These are phyloP conservation scores for Apocynum venetum DNA, from an alignment of 257 asterid species.

Conservation along the genomic window DNA sequence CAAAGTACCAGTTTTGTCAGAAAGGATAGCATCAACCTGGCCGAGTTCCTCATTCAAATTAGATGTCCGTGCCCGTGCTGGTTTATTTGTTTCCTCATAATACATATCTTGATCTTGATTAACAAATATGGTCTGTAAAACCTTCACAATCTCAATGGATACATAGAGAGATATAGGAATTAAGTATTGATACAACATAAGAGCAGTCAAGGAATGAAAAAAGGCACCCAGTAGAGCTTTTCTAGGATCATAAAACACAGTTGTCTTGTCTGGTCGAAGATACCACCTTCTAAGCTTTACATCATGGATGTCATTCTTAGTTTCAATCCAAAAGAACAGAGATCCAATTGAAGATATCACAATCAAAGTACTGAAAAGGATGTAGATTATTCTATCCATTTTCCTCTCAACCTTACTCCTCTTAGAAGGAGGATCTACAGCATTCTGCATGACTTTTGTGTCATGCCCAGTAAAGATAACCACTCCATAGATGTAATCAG, in stretches of 20 bases:
- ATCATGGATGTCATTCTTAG: conserved; percentile 45
- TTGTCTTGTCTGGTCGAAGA: conserved; percentile 63
- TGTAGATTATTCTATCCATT: conserved; percentile 84
- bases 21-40: conserved; percentile 77
- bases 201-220: conserved; percentile 88
- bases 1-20: conserved; percentile 94
- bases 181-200: conserved; percentile 85
- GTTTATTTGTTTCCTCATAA: conserved; percentile 68
- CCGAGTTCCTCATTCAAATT: conserved; percentile 98
- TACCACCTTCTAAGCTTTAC: conserved; percentile 78
- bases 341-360: conserved; percentile 72
- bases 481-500: conserved; percentile 73
- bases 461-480: conserved; percentile 89
- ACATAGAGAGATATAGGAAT: conserved; percentile 93
- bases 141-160: conserved; percentile 96
- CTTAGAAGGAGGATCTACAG: conserved; percentile 92
- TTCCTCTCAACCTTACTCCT: conserved; percentile 82
- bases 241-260: conserved; percentile 52
- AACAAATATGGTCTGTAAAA: conserved; percentile 72
- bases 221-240: conserved; percentile 60
- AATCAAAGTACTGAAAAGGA: conserved; percentile 67
- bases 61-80: conserved; percentile 92
- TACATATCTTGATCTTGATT: conserved; percentile 88
- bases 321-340: conserved; percentile 71
- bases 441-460: conserved; percentile 93